Evolutionary conservation across 768 basidiomycete species (phyloP), one percentile per base, ranked within the genome.

Genomic region (Termitomyces bulborhizus): DNA sequence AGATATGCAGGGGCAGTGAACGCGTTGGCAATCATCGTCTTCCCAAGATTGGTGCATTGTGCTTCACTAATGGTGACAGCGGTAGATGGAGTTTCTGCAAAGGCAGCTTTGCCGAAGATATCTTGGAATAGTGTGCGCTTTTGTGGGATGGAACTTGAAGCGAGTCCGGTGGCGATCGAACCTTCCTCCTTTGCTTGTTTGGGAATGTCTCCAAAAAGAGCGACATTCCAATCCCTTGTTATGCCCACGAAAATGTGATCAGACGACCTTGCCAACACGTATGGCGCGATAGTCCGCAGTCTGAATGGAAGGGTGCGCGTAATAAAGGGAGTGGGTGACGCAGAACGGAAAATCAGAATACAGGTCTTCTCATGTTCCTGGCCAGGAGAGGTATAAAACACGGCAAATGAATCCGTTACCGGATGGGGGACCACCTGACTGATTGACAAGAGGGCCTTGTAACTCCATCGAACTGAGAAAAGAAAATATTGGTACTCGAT

Each of bases 51-150:
- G 34, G 43, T 13, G 41, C 46, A 26, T 29, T 42, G 54, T 15
- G 39, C n/a, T 7, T 46, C 40, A 54, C 24, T 6, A 54, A n/a
- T 59, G 51, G 26, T 62, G 53, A 32, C 52, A 34, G 12, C 59
- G 50, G 16, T 67, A 58, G 34, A 57, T 32, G 72, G 65, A 6
- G 63, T 41, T 40, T 66, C 68, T 26, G 68, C 62, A 61, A 93
- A 83, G 2, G 88, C 87, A 43, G 90, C 82, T 56, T 81, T 74
- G 39, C 94, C 94, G 65, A 96, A 97, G 64, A 95, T 90, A 64
- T 95, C 93, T 67, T 92, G 88, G 71, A 95, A 92, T 6, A 97
- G 73, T 7, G 90, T 88, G 55, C 76, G 73, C 58, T 60, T 75
- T 60, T 59, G 63, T 53, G 64, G 65, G 37, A 56, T 39, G 9